Percentiles rank a stretch among this genome's conserved stretches.
These are phyloP conservation scores for Incumbomyces delicatus DNA, from an alignment of 2,329 filamentous ascomycete genomes.

Conservation along the genomic window DNA sequence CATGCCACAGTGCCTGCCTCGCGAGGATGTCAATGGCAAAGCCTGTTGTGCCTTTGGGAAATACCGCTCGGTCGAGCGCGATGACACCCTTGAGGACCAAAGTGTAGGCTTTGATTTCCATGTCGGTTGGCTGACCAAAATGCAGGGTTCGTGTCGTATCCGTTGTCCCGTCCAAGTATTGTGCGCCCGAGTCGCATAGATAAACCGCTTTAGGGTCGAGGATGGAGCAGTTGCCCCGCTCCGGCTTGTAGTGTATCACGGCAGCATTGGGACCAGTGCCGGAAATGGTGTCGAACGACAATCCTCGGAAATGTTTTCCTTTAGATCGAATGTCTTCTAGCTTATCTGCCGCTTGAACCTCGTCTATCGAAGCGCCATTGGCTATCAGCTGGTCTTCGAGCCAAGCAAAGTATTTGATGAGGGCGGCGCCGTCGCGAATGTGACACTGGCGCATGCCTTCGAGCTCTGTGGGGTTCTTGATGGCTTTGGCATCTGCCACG, in stretches of 20 bases:
- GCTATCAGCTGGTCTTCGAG: slow-evolving; percentile 75
- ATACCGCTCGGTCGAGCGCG: slow-evolving; percentile 72
- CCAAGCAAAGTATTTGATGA: slow-evolving; percentile 94
- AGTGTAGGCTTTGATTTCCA: slow-evolving; percentile 84
- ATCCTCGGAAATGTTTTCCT: slow-evolving; percentile 68
- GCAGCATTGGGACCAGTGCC: slow-evolving; percentile 88
- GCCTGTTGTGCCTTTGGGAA: slow-evolving; percentile 90
- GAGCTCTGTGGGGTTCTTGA: slow-evolving; percentile 86
- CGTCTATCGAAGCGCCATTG: slow-evolving; percentile 66
- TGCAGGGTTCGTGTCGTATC: slow-evolving; percentile 91
- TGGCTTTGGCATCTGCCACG: slow-evolving; percentile 78
- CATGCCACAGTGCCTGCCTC: slow-evolving; percentile 83
- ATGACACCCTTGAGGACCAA: slow-evolving; percentile 93
- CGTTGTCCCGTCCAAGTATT: slow-evolving; percentile 90
- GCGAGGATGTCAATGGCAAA: slow-evolving; percentile 84
- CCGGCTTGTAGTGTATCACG: slow-evolving; percentile 90
- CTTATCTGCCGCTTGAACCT: slow-evolving; percentile 86
- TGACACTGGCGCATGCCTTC: slow-evolving; percentile 92
- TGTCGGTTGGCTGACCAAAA: slow-evolving; percentile 72
- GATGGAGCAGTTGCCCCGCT: slow-evolving; percentile 66
- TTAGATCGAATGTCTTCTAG: slow-evolving; percentile 56
- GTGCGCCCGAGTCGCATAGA: slow-evolving; percentile 93
- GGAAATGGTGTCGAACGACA: slow-evolving; percentile 94
- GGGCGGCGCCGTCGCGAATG: slow-evolving; percentile 79
- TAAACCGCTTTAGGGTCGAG: slow-evolving; percentile 84